Percentiles rank a stretch among this genome's conserved stretches.
phyloP scores from a whole-genome alignment of 768 basidiomycete genomes.

The Macrolepiota albuminosa region DNA sequence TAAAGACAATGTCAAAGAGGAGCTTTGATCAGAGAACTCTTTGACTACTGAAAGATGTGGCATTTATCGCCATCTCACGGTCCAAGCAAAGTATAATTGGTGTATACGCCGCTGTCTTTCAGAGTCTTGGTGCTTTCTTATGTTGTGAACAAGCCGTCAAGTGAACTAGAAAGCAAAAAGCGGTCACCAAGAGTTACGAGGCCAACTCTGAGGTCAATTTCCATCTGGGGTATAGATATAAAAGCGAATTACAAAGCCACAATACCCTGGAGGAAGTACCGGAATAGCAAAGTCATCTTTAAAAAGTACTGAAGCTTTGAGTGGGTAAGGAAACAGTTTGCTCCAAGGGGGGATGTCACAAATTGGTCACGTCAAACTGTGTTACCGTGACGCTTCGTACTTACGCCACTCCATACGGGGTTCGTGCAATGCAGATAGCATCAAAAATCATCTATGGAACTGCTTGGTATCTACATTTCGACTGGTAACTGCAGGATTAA shows the following conservation, averaged over 20 bases:
- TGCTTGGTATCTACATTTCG: slow-evolving; percentile 41
- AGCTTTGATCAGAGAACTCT: not conserved
- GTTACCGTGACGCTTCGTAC: not conserved
- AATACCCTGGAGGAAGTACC: too few species aligned
- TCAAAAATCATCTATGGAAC: slow-evolving; percentile 57
- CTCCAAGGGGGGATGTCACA: not conserved
- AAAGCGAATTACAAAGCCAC: too few species aligned
- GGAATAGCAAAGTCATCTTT: too few species aligned
- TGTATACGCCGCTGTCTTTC: too few species aligned
- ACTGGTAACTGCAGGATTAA: not conserved
- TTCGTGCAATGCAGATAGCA: slow-evolving; percentile 20
- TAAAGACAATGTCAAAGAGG: not conserved
- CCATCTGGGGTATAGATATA: too few species aligned
- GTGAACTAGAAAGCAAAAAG: too few species aligned
- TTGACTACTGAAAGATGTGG: not conserved
- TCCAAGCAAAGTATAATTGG: not conserved
- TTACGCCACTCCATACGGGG: slow-evolving; percentile 2
- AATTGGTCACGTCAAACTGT: not conserved
- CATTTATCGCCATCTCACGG: not conserved
- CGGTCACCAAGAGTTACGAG: too few species aligned
- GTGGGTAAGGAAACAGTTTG: too few species aligned
- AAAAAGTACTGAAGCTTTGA: not conserved
- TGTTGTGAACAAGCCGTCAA: too few species aligned
- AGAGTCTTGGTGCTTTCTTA: too few species aligned
- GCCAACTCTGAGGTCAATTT: too few species aligned